phyloP scores from a whole-genome alignment of 2,329 filamentous ascomycete species.

The Spiromastix sp. region DNA sequence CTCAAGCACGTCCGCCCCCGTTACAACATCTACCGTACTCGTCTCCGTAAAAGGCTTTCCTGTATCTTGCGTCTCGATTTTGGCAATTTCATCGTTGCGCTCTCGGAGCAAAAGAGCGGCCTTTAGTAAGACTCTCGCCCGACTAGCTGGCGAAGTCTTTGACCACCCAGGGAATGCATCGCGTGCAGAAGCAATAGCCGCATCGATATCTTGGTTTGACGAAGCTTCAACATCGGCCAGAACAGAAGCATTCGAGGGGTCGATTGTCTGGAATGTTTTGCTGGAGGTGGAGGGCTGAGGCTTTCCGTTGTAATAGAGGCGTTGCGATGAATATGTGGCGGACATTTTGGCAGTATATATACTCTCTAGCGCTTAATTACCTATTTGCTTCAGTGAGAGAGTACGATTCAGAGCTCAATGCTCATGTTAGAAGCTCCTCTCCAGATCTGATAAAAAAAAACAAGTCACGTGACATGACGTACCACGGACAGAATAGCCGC shows the following conservation, averaged over 20 bases:
- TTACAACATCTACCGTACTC: slow-evolving; percentile 69
- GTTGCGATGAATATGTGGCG: slow-evolving; percentile 38
- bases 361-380: no score
- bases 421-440: no score
- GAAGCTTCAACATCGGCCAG: slow-evolving; percentile 64
- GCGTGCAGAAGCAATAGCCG: slow-evolving; percentile 60
- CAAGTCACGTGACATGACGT: slow-evolving; percentile 5
- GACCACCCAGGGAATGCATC: slow-evolving; percentile 69
- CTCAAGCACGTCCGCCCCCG: slow-evolving; percentile 75
- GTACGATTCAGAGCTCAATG: no score
- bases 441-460: no score
- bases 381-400: no score
- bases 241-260: slow-evolving; percentile 60
- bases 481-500: background rate
- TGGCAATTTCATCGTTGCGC: slow-evolving; percentile 69
- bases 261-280: slow-evolving; percentile 58
- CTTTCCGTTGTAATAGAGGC: slow-evolving; percentile 68
- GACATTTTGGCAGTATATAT: slow-evolving; percentile 18
- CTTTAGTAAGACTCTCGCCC: slow-evolving; percentile 66
- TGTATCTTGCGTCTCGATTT: slow-evolving; percentile 72
- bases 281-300: slow-evolving; percentile 50
- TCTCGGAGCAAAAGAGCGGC: slow-evolving; percentile 63
- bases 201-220: slow-evolving; percentile 56
- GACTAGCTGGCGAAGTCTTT: slow-evolving; percentile 59
- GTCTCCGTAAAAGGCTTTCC: slow-evolving; percentile 82